These are phyloP conservation scores for Leccinum disarticulatum DNA, from an alignment of 768 basidiomycete species.

Conservation along the genomic window DNA sequence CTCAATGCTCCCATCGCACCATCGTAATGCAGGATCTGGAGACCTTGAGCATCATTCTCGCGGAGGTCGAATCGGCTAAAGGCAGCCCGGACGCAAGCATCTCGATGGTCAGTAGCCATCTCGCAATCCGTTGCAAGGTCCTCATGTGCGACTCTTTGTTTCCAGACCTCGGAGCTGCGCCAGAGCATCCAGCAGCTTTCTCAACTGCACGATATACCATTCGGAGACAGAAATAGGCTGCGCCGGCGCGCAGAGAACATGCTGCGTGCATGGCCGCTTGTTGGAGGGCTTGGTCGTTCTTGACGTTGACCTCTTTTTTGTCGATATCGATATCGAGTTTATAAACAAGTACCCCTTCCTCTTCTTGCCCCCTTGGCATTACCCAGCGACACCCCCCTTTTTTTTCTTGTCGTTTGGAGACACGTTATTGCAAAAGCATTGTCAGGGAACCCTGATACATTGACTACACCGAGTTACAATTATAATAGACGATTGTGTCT, in stretches of 20 bases:
- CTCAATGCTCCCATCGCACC: not conserved
- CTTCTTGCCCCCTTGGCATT: not conserved
- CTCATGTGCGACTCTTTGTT: not conserved
- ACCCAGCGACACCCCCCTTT: not conserved
- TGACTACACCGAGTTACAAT: constrained; percentile 4
- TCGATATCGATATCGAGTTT: not conserved
- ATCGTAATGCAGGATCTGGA: constrained; percentile 23
- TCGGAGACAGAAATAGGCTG: constrained; percentile 28
- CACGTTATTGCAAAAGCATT: not conserved
- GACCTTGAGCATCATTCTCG: constrained; percentile 27
- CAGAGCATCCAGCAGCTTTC: constrained; percentile 26
- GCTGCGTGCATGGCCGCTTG: constrained; percentile 16
- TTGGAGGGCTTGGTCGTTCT: not conserved
- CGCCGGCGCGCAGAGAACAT: constrained; percentile 23
- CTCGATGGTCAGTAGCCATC: constrained; percentile 17
- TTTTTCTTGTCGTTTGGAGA: not conserved
- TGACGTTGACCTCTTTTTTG: constrained; percentile 7
- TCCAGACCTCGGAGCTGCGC: constrained; percentile 21
- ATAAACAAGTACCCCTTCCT: not conserved
- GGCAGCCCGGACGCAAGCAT: constrained; percentile 5
- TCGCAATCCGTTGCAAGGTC: not conserved
- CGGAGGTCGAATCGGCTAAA: constrained; percentile 31
- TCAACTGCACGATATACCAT: constrained; percentile 30
- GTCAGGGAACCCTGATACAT: not conserved
- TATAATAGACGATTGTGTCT: not conserved